Base-by-base conservation (phyloP, 2,329 filamentous ascomycete species). In the Colletotrichum kahawae region DNA sequence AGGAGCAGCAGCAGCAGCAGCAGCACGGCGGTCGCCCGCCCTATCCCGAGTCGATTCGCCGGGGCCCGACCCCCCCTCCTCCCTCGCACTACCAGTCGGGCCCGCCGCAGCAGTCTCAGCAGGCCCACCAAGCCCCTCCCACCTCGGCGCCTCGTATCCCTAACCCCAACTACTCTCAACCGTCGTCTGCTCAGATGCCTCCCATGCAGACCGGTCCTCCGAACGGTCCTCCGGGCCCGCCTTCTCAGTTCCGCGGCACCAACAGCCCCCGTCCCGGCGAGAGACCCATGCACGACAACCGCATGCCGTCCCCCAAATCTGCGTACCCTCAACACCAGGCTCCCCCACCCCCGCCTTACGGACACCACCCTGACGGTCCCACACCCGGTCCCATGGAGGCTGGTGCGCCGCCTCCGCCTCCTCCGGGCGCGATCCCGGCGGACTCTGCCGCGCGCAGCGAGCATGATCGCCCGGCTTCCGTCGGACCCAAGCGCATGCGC, bases 251-350 rank as follows among this genome's bases (percentile, higher is more conserved):
- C 86, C 92, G 93, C 36, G 81, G 82, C 72, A 91, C 93, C 34
- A 92, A 92, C 79, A 97, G 94, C 82, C 95, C 96, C 75, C 92
- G 95, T n/a, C 92, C 94, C 66, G 96, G 98, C 78, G 93, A 95
- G 62, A 92, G 95, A 67, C 93, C 94, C 2, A 90, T 97, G 77
- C 91, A 96, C 78, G 96, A 98, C 78, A 95, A 93, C 81, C 92
- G 94, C 75, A 94, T 96, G 85, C 92, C 95, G n/a, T 98, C 96
- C n/a, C 96, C 96, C 74, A 96, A 95, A 81, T 94, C 95, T 51
- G 92, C 92, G 9, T 98, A 97, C 81, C 93, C 94, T 7, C 95
- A 96, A 80, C 94, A 95, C 77, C 94, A 93, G 77, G 85, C 88
- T 10, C 82, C 83, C 14, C 81, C 83, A 18, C 81, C 84, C 13